Evolutionary conservation across 192 early-diverging fungal genomes (phyloP).

Genomic region (Dimargaris xerosporica): DNA sequence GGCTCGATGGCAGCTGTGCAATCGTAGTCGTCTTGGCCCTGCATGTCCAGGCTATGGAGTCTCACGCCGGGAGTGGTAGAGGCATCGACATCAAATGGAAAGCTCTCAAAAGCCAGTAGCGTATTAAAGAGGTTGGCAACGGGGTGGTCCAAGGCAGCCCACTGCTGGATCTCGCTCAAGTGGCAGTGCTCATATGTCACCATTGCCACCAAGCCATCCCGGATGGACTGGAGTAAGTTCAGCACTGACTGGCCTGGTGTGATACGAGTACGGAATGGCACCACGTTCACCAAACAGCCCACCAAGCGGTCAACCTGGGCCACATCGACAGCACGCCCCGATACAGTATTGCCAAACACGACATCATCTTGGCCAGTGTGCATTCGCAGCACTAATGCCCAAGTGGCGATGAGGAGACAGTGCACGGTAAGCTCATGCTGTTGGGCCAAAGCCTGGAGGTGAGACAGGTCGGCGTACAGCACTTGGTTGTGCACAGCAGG

Average conservation of each 20-base stretch:
- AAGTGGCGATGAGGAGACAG: neutral
- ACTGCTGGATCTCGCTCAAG: neutral
- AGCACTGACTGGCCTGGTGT: neutral
- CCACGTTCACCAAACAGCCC: conserved; percentile 4
- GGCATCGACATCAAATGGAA: neutral
- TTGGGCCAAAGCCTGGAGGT: neutral
- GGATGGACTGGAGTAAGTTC: neutral
- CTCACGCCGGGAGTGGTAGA: neutral
- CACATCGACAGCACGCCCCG: neutral
- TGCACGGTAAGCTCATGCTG: neutral
- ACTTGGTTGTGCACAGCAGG: neutral
- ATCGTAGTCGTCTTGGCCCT: neutral
- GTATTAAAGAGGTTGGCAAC: neutral
- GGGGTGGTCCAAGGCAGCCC: neutral
- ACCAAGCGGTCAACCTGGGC: neutral
- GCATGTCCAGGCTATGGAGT: neutral
- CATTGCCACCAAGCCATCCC: too few species aligned
- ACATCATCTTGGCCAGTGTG: conserved; percentile 9
- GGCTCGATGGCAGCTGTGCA: neutral
- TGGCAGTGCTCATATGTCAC: conserved; percentile 2
- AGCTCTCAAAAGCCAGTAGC: neutral
- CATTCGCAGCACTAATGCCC: neutral
- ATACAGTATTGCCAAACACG: neutral
- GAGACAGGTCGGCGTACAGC: neutral
- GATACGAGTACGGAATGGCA: conserved; percentile 4